Base-by-base conservation (phyloP, 1,284 basidiomycete genomes). In the Filobasidium uniguttulatum region DNA sequence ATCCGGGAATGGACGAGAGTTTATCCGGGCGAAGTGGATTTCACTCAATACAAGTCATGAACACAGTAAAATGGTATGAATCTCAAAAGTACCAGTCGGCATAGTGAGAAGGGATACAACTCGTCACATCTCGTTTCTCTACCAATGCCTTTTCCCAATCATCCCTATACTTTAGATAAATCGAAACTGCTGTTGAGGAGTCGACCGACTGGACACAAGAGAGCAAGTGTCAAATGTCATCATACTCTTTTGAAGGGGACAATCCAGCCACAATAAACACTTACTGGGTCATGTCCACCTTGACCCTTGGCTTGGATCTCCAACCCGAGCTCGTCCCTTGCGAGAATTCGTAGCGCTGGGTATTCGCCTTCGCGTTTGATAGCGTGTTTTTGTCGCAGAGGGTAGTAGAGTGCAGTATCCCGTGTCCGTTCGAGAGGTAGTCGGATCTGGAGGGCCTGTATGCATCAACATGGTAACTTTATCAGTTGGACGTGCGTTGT, bases 341-440 rank as follows among this genome's bases (percentile, higher is more conserved):
- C 63, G 10, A 76, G 63, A 38, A 60, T 65, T 48, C 69, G 70
- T 17, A 77, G 58, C 20, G 64, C 60, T 0, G 74, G 74, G 36
- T 65, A 66, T 52, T 67, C 49, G 9, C 65, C 67, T 53, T 67
- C 64, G 5, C 52, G 30, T 5, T 37, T 51, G 17, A 66, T 50
- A 3, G 56, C 59, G 26, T 63, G 35, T 4, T 53, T 28, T 25
- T 52, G 28, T 5, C 71, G 65, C 9, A 76, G 59, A 6, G 73
- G 73, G 31, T 68, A 64, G 53, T 71, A 75, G 10, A 68, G 67
- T 3, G 72, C 63, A 17, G 75, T 77, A 57, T 77, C 75, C 22
- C 75, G 65, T 20, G 72, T 66, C 38, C 69, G 58, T 46, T 68
- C 63, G 43, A 70, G 66, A 0, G 73, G 71, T 56, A 75, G 73